Evolutionary conservation across 805 yeast genomes (phyloP), one percentile per base, ranked within the genome.

Genomic region (Brettanomyces bruxellensis): DNA sequence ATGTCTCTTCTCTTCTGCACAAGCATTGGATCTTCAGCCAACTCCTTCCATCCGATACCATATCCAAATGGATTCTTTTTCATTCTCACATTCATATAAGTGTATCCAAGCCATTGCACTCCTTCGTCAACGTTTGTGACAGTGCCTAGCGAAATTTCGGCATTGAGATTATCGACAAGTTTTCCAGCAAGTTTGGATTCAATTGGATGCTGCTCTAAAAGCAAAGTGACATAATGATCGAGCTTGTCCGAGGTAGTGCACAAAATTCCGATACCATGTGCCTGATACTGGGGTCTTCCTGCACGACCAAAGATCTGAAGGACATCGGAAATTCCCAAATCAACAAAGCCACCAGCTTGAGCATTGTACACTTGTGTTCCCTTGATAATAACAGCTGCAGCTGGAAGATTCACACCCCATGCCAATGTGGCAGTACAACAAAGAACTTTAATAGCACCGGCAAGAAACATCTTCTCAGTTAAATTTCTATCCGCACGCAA

Each of bases 361-460:
- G 98, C 75, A 60, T 93, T 95, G 60, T 93, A 93, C 0, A 93
- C 89, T 59, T 91, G 96, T 0, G 99, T 93, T 0, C 99, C 99
- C 58, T 93, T 93, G 32, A 93, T 81, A 51, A 93, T 86, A 22
- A 93, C 99, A 38, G 89, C 96, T 1, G 96, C 97, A 5, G 99
- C 99, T 2, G 99, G 99, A 49, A 93, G 70, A 60, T 93, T 93
- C 18, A 93, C 98, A 76, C 99, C 99, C 99, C 99, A 93, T 0
- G 99, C 99, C 48, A 93, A 75, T 0, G 99, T 93, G 0, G 99
- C 95, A 3, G 99, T 93, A 73, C 96, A 89, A 57, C 95, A 85
- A 14, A 93, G 68, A 0, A 93, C 98, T 49, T 83, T 86, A 51
- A 93, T 83, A 0, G 89, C 85, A 38, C 99, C 98, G 30, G 72